phyloP scores from a whole-genome alignment of 2,329 filamentous ascomycete genomes.

The Aureobasidium sp. region DNA sequence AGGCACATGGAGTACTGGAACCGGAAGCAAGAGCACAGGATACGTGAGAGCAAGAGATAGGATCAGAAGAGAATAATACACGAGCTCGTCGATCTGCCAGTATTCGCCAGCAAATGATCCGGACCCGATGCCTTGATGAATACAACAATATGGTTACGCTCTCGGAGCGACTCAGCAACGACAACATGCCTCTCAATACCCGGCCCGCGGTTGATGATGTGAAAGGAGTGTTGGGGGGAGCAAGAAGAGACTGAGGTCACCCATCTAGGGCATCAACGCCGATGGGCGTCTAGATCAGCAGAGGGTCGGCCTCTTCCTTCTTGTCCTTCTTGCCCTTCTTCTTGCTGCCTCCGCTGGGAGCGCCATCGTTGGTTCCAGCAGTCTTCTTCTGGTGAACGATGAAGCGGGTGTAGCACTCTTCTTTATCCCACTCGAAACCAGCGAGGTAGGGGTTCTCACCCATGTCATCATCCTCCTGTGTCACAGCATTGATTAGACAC shows the following conservation, averaged over 20 bases:
- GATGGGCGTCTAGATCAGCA: not conserved
- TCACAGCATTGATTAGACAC: conserved; percentile 18
- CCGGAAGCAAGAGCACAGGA: not conserved
- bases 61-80: conserved; percentile 3
- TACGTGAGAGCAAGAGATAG: not conserved
- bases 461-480: conserved; percentile 82
- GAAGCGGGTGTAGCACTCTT: conserved; percentile 82
- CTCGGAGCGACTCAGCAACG: conserved; percentile 1
- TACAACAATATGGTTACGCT: conserved; percentile 7
- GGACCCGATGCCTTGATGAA: not conserved
- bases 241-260: conserved; percentile 6
- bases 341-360: conserved; percentile 49
- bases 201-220: conserved; percentile 9
- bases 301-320: conserved; percentile 22
- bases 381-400: conserved; percentile 78
- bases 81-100: not conserved
- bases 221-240: conserved; percentile 11
- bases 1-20: not conserved
- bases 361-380: conserved; percentile 42
- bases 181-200: conserved; percentile 8
- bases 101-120: not conserved
- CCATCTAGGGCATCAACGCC: not conserved
- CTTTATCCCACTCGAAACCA: conserved; percentile 94
- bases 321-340: conserved; percentile 49
- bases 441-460: conserved; percentile 71